Conservation (phyloP, 1,284 basidiomycete species). For the Moniliophthora roreri region DNA sequence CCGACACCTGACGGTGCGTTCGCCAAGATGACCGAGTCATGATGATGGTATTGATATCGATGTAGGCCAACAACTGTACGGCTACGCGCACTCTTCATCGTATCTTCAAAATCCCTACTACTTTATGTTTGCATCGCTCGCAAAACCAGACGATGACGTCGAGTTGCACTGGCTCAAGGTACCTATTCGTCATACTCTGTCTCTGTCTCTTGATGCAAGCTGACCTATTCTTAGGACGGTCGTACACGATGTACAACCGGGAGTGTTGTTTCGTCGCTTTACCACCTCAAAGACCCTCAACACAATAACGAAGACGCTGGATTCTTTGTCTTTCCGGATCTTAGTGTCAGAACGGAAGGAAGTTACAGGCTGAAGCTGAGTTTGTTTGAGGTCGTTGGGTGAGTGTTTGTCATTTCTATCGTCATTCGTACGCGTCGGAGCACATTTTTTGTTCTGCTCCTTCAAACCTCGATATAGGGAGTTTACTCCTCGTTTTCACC, state of each 20-base stretch:
- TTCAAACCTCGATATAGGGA: too few species aligned
- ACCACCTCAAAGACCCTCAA: slow-evolving; percentile 92
- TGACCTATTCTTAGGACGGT: slow-evolving; percentile 58
- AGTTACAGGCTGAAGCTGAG: slow-evolving; percentile 84
- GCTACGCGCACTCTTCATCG: slow-evolving; percentile 37
- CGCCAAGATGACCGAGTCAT: neutral
- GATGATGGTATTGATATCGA: neutral
- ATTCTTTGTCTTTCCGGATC: slow-evolving; percentile 89
- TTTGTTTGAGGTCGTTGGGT: slow-evolving; percentile 93
- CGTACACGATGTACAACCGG: slow-evolving; percentile 88
- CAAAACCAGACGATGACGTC: slow-evolving; percentile 86
- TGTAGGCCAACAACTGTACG: neutral
- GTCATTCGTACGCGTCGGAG: neutral
- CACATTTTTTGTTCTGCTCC: neutral
- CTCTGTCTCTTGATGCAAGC: neutral
- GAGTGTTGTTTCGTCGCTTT: slow-evolving; percentile 89
- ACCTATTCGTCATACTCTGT: slow-evolving; percentile 13
- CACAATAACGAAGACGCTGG: slow-evolving; percentile 67
- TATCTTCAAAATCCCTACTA: slow-evolving; percentile 91
- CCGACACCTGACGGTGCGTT: slow-evolving; percentile 11
- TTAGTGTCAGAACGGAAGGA: slow-evolving; percentile 89
- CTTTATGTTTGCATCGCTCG: slow-evolving; percentile 90
- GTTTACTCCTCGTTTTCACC: too few species aligned
- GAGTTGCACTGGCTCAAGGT: slow-evolving; percentile 91
- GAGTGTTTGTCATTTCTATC: slow-evolving; percentile 31